Evolutionary conservation across 1,284 basidiomycete species (phyloP).

Genomic region (Schizophyllum commune): DNA sequence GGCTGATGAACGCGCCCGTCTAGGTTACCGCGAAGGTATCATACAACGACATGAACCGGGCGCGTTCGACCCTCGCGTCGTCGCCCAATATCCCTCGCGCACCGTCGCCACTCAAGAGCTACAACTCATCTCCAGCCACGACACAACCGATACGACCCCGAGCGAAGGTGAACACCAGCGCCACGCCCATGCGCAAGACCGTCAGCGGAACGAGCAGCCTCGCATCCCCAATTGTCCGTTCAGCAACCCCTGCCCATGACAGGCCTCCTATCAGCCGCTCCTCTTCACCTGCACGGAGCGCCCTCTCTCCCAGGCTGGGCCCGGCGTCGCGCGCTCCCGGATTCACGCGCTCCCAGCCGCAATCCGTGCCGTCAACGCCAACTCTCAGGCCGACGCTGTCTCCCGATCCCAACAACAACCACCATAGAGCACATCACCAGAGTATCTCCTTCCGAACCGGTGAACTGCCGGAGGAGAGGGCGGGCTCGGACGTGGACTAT

Average conservation of each 20-base stretch:
- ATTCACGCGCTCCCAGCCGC: background rate
- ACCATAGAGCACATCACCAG: background rate
- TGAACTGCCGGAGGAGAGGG: background rate
- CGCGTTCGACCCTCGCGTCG: background rate
- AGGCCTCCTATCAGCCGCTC: constrained; percentile 10
- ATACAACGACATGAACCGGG: background rate
- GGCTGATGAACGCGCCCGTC: background rate
- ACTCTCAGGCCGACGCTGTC: constrained; percentile 4
- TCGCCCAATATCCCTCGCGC: constrained; percentile 28
- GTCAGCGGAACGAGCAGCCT: constrained; percentile 33
- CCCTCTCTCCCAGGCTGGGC: background rate
- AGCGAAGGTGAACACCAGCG: constrained; percentile 54
- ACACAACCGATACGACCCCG: constrained; percentile 35
- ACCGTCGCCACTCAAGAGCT: constrained; percentile 43
- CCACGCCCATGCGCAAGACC: constrained; percentile 24
- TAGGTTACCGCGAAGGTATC: constrained; percentile 35
- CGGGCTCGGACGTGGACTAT: background rate
- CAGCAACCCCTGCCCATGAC: constrained; percentile 8
- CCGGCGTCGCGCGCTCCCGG: background rate
- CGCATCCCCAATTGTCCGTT: constrained; percentile 15
- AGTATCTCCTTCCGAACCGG: background rate
- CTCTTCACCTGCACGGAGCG: constrained; percentile 15
- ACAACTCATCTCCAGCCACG: constrained; percentile 26
- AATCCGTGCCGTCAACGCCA: background rate
- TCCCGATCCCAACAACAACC: background rate